Conservation (phyloP, 2,329 filamentous ascomycete species). For the Raffaelea ambrosiae region DNA sequence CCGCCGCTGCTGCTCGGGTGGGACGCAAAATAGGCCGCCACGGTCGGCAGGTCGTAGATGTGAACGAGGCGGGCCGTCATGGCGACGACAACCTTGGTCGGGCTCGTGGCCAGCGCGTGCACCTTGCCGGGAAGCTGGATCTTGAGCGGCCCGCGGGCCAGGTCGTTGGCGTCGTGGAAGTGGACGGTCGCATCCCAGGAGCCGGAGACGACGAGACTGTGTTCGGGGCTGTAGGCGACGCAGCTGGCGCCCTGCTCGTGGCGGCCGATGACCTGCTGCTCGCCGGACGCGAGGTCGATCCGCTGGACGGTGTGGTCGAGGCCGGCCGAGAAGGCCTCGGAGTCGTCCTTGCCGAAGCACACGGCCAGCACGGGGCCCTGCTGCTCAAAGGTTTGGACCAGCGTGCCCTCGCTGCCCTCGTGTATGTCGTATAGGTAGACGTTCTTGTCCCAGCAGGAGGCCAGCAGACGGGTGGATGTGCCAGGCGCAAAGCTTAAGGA, state of each 20-base stretch:
- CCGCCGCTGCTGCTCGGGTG: constrained; percentile 7
- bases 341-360: constrained; percentile 77
- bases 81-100: constrained; percentile 80
- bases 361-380: constrained; percentile 82
- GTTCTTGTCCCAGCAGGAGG: constrained; percentile 89
- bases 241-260: constrained; percentile 75
- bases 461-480: constrained; percentile 69
- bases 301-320: constrained; percentile 79
- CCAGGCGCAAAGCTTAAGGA: constrained; percentile 75
- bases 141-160: constrained; percentile 46
- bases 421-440: constrained; percentile 80
- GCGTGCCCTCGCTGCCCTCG: constrained; percentile 44
- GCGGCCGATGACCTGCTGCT: constrained; percentile 66
- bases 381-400: constrained; percentile 69
- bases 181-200: constrained; percentile 93
- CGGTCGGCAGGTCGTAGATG: constrained; percentile 79
- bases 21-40: constrained; percentile 47
- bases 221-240: constrained; percentile 70
- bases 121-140: constrained; percentile 76
- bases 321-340: constrained; percentile 77
- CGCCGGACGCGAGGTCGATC: constrained; percentile 62
- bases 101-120: constrained; percentile 72
- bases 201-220: constrained; percentile 77
- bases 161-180: constrained; percentile 59
- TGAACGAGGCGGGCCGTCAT: constrained; percentile 92